Base-by-base conservation (phyloP, 768 basidiomycete genomes). In the Amanita brunnescens region DNA sequence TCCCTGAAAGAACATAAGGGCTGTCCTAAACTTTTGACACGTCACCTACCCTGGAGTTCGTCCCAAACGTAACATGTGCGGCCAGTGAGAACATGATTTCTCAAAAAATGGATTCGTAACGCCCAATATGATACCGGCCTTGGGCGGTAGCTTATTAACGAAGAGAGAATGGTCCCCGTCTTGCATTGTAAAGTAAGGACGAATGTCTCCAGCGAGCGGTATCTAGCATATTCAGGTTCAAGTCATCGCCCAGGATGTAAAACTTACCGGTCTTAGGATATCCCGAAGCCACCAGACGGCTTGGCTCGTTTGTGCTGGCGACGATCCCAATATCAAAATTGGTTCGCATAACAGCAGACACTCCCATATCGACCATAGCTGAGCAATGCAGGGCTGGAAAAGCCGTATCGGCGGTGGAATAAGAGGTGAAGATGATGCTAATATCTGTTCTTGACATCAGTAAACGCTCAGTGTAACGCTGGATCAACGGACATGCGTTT, bases 171-270 rank as follows among this genome's bases (percentile, higher is more conserved):
- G 82, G 54, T 96, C 93, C n/a, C 77, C 77, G 60, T 97, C 95
- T 63, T 97, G 95, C 59, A 99, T 92, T 13, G 95, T 96, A 57
- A 97, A 88, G 65, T 95, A 99, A 0, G 95, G 95, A 7, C 95
- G 78, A 59, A 91, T 80, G 61, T 99, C 94, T 1, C 80, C 81
- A 0, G 85, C 79, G 6, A 90, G 72, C 3, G 92, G 91, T 26
- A 95, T 83, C 91, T 92, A 38, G 33, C 26, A 23, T 42, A 39
- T 30, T 30, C 39, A 18, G 56, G 39, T 43, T 35, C 26, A 26
- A 44, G 23, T n/a, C 52, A n/a, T n/a, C 23, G 12, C 37, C 21
- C 21, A 24, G 30, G 13, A 30, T 42, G 18, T 8, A 32, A n/a
- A 50, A 18, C 68, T 49, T 60, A 92, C 87, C 4, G 95, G 95